Base-by-base conservation (phyloP, 225 moss, liverwort and hornwort genomes). In the Straminergon stramineum region DNA sequence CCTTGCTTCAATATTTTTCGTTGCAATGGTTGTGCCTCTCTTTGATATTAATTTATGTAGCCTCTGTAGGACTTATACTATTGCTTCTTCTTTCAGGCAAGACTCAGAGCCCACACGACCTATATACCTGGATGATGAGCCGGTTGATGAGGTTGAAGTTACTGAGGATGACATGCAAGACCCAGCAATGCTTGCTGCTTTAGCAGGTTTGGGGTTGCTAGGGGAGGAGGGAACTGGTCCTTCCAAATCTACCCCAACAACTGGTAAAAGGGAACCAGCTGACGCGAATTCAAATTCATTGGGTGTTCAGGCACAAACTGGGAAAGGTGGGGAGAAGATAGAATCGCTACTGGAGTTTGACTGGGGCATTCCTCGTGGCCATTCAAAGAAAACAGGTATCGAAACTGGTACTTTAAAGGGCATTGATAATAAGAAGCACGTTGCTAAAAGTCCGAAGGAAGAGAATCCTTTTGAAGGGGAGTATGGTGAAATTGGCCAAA, bases 151-250 rank as follows among this genome's bases (percentile, higher is more conserved):
- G 84, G 96, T 93, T 79, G 92, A 97, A 53, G 96, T 97, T 23
- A 97, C 97, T 65, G 97, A 97, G 37, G 94, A 97, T 89, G 97
- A 97, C 89, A 95, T 97, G 97, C 94, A 95, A 87, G 95, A 97
- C 76, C 95, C 97, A 35, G 94, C 95, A 73, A 66, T 99, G 90
- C 96, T 96, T 76, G 91, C 94, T 90, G 95, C 95, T 86, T 93
- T 99, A 85, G 91, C 96, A 84, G 66, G 79, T 34, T 80, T 97
- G 78, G 99, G 97, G 58, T 95, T 96, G 94, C 91, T 93, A 84
- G 90, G 90, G 69, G 96, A 92, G 78, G 93, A 93, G 85, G 88
- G 82, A 55, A 67, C 73, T 81, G 55, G 67, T 87, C 81, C 89
- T 81, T 78, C 86, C 64, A 92, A 92, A 87, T 61, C 90, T 62